Percentiles rank a stretch among this genome's conserved stretches.
These are phyloP conservation scores for Candida sanyaensis DNA, from an alignment of 1,139 yeast species.

Conservation along the genomic window DNA sequence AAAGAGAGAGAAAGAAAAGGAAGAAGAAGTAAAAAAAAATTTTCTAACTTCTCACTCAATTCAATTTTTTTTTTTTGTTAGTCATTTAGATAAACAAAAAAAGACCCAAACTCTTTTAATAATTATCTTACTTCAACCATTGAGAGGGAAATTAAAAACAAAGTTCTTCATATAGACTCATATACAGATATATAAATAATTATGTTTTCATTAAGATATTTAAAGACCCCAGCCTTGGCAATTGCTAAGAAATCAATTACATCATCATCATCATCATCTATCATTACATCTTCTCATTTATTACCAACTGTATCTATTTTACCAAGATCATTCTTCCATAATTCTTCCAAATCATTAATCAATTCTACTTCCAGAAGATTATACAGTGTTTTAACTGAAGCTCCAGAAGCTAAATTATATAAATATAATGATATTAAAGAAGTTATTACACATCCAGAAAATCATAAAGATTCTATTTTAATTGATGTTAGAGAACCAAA, in stretches of 20 bases:
- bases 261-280: constrained; percentile 1
- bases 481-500: constrained; percentile 93
- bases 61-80: too few species aligned
- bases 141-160: not conserved
- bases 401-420: constrained; percentile 53
- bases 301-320: constrained; percentile 3
- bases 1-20: too few species aligned
- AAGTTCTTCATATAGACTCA: too few species aligned
- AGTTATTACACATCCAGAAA: constrained; percentile 39
- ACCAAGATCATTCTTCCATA: constrained; percentile 4
- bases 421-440: constrained; percentile 58
- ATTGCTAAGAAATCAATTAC: constrained; percentile 4
- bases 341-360: constrained; percentile 1
- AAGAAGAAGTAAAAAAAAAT: not conserved
- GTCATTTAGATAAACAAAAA: too few species aligned
- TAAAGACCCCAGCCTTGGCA: constrained; percentile 8
- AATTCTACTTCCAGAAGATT: constrained; percentile 13
- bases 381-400: constrained; percentile 32
- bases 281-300: constrained; percentile 1
- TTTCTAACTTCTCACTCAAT: not conserved
- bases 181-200: not conserved
- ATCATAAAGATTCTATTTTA: constrained; percentile 49
- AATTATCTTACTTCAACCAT: not conserved
- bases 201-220: constrained; percentile 11
- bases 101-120: too few species aligned